phyloP scores from a whole-genome alignment of 768 basidiomycete species.

The Kwoniella europaea region DNA sequence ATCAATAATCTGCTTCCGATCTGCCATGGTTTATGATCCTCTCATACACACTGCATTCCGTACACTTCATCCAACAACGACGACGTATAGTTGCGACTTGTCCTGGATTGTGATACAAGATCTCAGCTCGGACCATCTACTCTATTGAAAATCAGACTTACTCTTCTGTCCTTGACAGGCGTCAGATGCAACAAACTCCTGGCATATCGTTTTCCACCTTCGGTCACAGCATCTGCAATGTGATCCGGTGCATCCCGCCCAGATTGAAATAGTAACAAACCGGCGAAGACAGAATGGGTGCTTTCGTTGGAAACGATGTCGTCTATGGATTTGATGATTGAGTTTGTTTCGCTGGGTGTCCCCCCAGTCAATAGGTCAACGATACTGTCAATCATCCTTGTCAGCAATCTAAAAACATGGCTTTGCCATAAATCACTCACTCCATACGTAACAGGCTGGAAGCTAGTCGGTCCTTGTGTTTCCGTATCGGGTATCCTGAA shows the following conservation, averaged over 20 bases:
- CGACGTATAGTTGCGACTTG: conserved; percentile 16
- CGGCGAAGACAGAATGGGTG: conserved; percentile 29
- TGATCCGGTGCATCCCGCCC: conserved; percentile 6
- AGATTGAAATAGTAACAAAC: conserved; percentile 8
- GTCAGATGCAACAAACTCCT: conserved; percentile 30
- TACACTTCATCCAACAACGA: conserved; percentile 16
- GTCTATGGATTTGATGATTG: conserved; percentile 10
- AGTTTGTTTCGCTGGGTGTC: conserved; percentile 8
- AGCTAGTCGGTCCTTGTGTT: conserved; percentile 22
- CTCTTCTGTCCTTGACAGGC: conserved; percentile 30
- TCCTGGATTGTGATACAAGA: conserved; percentile 4
- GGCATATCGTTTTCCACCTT: conserved; percentile 10
- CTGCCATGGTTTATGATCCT: no score
- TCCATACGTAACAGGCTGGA: conserved; percentile 21
- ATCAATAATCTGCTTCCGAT: no score
- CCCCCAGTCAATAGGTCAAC: conserved; percentile 20
- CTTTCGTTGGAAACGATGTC: conserved; percentile 9
- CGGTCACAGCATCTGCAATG: conserved; percentile 5
- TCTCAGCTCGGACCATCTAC: not conserved
- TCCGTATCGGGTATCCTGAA: conserved; percentile 25
- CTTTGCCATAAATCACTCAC: conserved; percentile 7
- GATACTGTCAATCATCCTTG: conserved; percentile 6
- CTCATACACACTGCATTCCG: not conserved
- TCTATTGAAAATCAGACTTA: conserved; percentile 10
- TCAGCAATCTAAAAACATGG: not conserved